Base-by-base conservation (phyloP, 2,329 filamentous ascomycete species). In the Zopfia rhizophila region DNA sequence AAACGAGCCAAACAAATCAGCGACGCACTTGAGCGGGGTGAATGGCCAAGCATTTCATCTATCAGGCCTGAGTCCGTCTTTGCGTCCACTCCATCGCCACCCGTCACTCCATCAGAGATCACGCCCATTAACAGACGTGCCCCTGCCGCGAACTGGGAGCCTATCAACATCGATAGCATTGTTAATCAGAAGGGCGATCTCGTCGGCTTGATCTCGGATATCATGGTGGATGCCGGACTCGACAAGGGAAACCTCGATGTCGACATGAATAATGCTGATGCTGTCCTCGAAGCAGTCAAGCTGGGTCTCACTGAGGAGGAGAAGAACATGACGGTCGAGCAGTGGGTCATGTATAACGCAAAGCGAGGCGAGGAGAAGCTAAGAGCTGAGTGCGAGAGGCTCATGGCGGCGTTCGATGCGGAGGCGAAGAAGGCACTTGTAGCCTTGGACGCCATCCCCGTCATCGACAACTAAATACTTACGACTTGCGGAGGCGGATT, bases 271-370 rank as follows among this genome's bases (percentile, higher is more conserved):
- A 42, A 55, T 10, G 56, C 54, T 0, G 52, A 74, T 7, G 74
- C 49, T 4, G 51, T 84, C 18, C 67, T 87, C 12, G 78, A 76
- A 44, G 69, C 64, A 10, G 76, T 80, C 27, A 84, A 83, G 10
- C 78, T 78, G 0, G 82, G 82, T 11, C 73, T 99, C 40, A 87
- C 83, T 2, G 88, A 82, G 40, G 83, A 86, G 0, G 94, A 97
- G 75, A 91, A 88, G 76, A 78, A 82, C 25, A 96, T 99, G 92
- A 93, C 86, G 4, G 90, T 97, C 0, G 91, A 96, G 69, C 86
- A 97, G 70, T 99, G 93, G 91, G 88, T 99, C 27, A 78, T 86
- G 46, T 83, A 87, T 72, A 92, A 94, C 57, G 94, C 94, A 0
- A 81, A 82, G 50, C 79, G 87, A 65, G 91, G 90, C 0, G 92